Conservation (phyloP, 2,329 filamentous ascomycete genomes). For the Dactylellina sp. region DNA sequence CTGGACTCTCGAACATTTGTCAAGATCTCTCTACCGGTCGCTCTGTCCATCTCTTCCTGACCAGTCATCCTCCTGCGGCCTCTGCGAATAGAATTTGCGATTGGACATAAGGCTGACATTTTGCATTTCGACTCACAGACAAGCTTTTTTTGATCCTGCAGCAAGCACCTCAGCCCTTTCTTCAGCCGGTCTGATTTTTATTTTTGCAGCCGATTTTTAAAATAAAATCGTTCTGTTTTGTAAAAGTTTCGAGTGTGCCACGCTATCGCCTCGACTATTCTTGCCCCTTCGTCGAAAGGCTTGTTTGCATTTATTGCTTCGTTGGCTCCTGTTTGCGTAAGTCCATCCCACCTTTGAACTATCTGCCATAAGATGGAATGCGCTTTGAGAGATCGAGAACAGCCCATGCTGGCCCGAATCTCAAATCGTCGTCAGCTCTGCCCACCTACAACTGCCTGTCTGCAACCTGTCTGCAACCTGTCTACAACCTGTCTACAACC, state of each 20-base stretch:
- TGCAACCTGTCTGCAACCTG: no score
- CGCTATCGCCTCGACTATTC: constrained; percentile 44
- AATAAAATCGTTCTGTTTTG: background rate
- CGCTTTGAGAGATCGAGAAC: no score
- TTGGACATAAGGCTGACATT: background rate
- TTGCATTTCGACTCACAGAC: constrained; percentile 4
- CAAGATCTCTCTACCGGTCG: constrained; percentile 2
- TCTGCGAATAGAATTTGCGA: no score
- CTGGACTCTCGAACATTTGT: constrained; percentile 26
- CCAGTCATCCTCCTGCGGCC: background rate
- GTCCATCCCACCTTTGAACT: constrained; percentile 27
- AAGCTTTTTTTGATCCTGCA: constrained; percentile 19
- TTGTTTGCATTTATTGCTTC: constrained; percentile 33
- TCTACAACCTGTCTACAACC: no score
- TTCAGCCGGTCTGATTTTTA: constrained; percentile 54
- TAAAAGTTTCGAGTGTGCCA: constrained; percentile 8
- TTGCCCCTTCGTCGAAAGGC: constrained; percentile 32
- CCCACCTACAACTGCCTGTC: background rate
- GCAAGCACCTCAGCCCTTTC: constrained; percentile 36
- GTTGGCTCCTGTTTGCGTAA: constrained; percentile 52
- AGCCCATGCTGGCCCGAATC: background rate
- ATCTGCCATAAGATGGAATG: no score
- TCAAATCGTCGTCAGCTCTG: constrained; percentile 1
- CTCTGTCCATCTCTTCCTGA: background rate
- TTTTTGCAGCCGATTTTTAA: constrained; percentile 8